Evolutionary conservation across 1,139 yeast genomes (phyloP), one percentile per base, ranked within the genome.

Genomic region (Meyerozyma sp.): DNA sequence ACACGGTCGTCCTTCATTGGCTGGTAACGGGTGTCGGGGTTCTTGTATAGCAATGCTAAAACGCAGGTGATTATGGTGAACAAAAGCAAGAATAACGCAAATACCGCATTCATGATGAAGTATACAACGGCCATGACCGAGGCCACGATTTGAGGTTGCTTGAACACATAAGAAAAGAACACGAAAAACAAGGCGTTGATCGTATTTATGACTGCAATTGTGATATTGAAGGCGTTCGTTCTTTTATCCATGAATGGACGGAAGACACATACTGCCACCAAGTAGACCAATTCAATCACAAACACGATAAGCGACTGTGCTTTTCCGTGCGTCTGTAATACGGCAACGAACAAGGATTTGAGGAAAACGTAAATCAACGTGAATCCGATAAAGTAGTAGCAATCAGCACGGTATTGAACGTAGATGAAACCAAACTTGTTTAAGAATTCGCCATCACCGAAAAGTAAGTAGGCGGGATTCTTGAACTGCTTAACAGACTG

Each of bases 1-100:
- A 88, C 94, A 63, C 98, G 82, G 60, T 93, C 98, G 62, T 93
- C 98, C 56, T 86, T 85, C 89, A 93, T 88, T 53, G 97, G 97
- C 71, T 90, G 94, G 69, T 93, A 93, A 55, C 96, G 78, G 13
- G 94, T 82, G 65, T 93, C 98, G 45, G 98, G 98, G 63, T 93
- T 90, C 71, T 85, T 89, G 63, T 88, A 84, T 30, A 91, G 57
- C 54, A 91, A 66, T 0, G 97, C 96, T 62, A 89, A 73, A 9
- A 84, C 73, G 68, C 97, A 90, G 5, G 96, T 88, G 39, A 90
- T 81, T 53, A 91, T 83, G 44, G 96, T 88, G 74, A 90, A 83
- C 44, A 93, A 72, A 58, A 93, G 72, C 57, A 93, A 73, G 57
- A 88, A 79, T 52, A 89, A 73, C 2, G 98, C 94, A 64, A 91